A percentile compares a stretch with the other conserved stretches of the same genome.
Evolutionary conservation across 148 eudicot species (phyloP).

Genomic region (Beta vulgaris): DNA sequence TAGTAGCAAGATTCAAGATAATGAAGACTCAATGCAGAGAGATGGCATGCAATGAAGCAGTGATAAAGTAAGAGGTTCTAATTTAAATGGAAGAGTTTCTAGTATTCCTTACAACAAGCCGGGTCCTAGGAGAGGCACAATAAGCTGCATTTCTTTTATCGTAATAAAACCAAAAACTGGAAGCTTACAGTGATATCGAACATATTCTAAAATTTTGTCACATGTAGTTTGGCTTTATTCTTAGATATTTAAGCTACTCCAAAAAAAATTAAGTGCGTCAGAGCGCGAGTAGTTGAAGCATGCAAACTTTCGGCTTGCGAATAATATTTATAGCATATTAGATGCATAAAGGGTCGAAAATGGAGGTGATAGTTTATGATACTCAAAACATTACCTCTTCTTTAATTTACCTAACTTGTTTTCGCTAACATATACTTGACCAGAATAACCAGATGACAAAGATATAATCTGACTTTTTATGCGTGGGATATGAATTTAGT

Average conservation of each 20-base stretch:
- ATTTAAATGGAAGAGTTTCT: too few relatives aligned
- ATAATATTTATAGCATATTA: not conserved
- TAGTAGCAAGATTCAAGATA: too few relatives aligned
- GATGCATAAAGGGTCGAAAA: not conserved
- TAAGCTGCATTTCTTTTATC: too few relatives aligned
- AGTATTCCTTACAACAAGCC: too few relatives aligned
- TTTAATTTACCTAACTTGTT: not conserved
- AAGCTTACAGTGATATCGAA: too few relatives aligned
- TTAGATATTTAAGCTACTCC: not conserved
- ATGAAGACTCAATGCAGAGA: too few relatives aligned
- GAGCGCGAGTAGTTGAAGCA: slow-evolving; percentile 1
- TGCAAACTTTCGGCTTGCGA: slow-evolving; percentile 22
- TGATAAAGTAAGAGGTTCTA: too few relatives aligned
- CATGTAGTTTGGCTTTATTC: slow-evolving; percentile 4
- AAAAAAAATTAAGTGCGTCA: slow-evolving; percentile 8
- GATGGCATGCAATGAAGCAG: too few relatives aligned
- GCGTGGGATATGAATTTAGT: too few relatives aligned
- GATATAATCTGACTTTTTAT: not conserved
- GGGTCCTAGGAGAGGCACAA: too few relatives aligned
- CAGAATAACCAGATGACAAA: not conserved
- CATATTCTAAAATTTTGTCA: slow-evolving; percentile 17
- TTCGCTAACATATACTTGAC: not conserved
- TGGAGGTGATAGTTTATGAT: not conserved
- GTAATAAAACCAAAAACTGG: too few relatives aligned
- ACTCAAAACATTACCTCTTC: not conserved